phyloP scores from a whole-genome alignment of 371 early-diverging fungal species.

The Smittium mucronatum region DNA sequence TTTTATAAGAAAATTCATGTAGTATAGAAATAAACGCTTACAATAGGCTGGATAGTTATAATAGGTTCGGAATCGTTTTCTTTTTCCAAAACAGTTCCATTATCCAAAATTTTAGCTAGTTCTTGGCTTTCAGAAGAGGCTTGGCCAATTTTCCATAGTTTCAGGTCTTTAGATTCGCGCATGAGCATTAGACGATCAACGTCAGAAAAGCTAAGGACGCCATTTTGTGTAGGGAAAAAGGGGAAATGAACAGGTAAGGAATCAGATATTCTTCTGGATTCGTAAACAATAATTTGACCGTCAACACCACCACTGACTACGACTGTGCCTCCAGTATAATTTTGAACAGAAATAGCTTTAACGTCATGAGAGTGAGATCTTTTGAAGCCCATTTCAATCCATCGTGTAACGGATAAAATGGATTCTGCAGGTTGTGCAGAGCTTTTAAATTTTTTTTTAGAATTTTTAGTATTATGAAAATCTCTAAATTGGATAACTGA shows the following conservation, averaged over 20 bases:
- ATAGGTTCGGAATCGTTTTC: constrained; percentile 13
- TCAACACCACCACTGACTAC: constrained; percentile 79
- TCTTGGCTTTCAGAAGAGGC: constrained; percentile 15
- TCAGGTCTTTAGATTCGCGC: constrained; percentile 25
- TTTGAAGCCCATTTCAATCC: background rate
- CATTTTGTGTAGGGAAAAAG: constrained; percentile 61
- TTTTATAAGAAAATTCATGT: too few relatives aligned
- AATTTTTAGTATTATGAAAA: constrained; percentile 9
- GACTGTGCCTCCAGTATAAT: background rate
- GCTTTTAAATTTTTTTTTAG: constrained; percentile 9
- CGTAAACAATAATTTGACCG: constrained; percentile 52
- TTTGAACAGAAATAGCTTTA: background rate
- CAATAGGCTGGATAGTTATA: constrained; percentile 45
- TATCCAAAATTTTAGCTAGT: constrained; percentile 24
- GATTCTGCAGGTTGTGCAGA: too few relatives aligned
- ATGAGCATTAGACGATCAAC: constrained; percentile 21
- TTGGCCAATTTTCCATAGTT: constrained; percentile 67
- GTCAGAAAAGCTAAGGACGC: constrained; percentile 38
- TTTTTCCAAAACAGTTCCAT: constrained; percentile 32
- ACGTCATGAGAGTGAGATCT: background rate
- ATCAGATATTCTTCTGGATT: constrained; percentile 49
- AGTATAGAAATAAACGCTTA: too few relatives aligned
- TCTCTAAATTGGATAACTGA: constrained; percentile 58
- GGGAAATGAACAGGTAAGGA: constrained; percentile 54
- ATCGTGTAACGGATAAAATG: background rate